These are phyloP conservation scores for Gloeopeniophorella convolvens DNA, from an alignment of 768 basidiomycete species.

Conservation along the genomic window DNA sequence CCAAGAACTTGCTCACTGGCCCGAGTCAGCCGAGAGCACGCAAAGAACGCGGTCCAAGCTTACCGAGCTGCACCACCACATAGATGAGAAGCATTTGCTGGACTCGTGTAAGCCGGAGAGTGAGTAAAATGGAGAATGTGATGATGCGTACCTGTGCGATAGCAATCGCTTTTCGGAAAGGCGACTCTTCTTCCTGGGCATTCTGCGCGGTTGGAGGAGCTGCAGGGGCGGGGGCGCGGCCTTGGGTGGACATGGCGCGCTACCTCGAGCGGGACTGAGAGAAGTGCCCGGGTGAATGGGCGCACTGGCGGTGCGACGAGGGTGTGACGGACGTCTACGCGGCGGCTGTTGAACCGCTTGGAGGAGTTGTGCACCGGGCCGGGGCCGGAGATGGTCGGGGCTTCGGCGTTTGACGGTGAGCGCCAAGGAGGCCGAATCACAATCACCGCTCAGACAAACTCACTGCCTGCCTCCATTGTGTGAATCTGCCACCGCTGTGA, in stretches of 20 bases:
- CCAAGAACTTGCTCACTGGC: conserved; percentile 41
- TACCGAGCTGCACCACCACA: conserved; percentile 61
- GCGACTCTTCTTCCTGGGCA: conserved; percentile 30
- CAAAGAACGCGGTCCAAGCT: conserved; percentile 17
- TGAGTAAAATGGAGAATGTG: not conserved
- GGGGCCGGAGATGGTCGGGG: too few relatives aligned
- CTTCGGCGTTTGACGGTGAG: too few relatives aligned
- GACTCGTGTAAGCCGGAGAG: conserved; percentile 5
- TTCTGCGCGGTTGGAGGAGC: conserved; percentile 15
- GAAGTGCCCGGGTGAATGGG: too few relatives aligned
- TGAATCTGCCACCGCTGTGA: too few relatives aligned
- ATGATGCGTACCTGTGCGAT: conserved; percentile 37
- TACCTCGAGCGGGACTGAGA: too few relatives aligned
- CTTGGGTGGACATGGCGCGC: conserved; percentile 8
- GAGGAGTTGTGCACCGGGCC: too few relatives aligned
- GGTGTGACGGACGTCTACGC: too few relatives aligned
- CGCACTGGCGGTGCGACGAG: too few relatives aligned
- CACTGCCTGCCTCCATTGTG: too few relatives aligned
- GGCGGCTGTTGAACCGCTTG: too few relatives aligned
- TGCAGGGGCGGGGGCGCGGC: conserved; percentile 16
- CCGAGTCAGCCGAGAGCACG: conserved; percentile 10
- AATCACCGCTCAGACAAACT: too few relatives aligned
- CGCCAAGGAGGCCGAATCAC: too few relatives aligned
- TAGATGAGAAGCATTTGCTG: conserved; percentile 69
- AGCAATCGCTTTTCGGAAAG: conserved; percentile 32